Evolutionary conservation across 78 protist species (phyloP), one percentile per base, ranked within the genome.

Genomic region (Neovahlkampfia damariscottae): DNA sequence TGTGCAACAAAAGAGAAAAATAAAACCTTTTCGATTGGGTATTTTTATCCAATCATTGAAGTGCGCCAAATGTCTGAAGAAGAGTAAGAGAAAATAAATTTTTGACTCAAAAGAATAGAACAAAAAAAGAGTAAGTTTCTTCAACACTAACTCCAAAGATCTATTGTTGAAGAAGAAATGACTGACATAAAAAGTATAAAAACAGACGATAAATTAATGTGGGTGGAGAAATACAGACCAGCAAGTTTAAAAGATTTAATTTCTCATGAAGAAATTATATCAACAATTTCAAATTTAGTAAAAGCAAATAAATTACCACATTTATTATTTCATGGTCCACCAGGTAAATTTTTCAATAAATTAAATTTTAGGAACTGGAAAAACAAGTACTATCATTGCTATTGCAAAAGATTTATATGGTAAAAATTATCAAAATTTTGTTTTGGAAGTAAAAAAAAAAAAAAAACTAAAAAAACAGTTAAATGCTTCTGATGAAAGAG

Each of bases 401-500:
- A 28, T 67, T 0, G 98, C 99, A 19, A 38, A 82, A 8, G 10
- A 87, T 30, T 34, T 98, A 35, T 97, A 90, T 38, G 96, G 95
- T 6, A 66, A 76, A 0, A 8, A 67, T 2, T 86, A 81, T 37
- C 32, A 76, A 3, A 8, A 72, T 58, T 89, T 90, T 90, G 86
- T 94, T 9, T 84, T 95, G 10, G 98, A 94, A 80, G 90, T 86
- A 5, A 8, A 69, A 10, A 0, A 0, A 5, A 41, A 67, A 19
- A 19, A n/a, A n/a, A n/a, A n/a, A n/a, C n/a, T n/a, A n/a, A n/a
- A n/a, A n/a, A n/a, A 19, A 69, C 50, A 86, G 86, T 86, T 97
- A 35, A 98, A 98, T 73, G 99, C 99, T 0, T 93, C 98, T 0
- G 99, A 98, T 70, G 99, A 97, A 9, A 85, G 99, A 0, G 96